A percentile compares a stretch with the other conserved stretches of the same genome.
These are phyloP conservation scores for Cercospora sp. DNA, from an alignment of 2,329 filamentous ascomycete species.

Conservation along the genomic window DNA sequence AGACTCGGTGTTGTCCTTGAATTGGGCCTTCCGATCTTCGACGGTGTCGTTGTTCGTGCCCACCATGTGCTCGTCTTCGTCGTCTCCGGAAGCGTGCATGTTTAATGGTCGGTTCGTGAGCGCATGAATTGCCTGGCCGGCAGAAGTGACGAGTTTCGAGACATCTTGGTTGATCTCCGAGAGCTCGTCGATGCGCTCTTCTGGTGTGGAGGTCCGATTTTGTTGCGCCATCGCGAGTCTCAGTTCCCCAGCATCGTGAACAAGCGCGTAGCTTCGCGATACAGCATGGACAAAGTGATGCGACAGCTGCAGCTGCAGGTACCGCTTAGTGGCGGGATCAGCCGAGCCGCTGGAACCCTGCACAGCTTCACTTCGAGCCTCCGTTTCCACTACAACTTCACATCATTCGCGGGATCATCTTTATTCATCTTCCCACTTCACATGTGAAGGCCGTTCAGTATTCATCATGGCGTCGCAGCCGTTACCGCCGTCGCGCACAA, in stretches of 20 bases:
- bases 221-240: constrained; percentile 13
- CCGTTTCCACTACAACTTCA: background rate
- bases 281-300: background rate
- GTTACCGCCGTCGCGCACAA: constrained; percentile 39
- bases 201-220: constrained; percentile 56
- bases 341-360: background rate
- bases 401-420: background rate
- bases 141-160: constrained; percentile 57
- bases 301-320: constrained; percentile 1
- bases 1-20: constrained; percentile 55
- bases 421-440: background rate
- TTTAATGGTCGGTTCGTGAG: constrained; percentile 54
- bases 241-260: background rate
- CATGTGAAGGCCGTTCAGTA: constrained; percentile 18
- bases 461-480: constrained; percentile 41
- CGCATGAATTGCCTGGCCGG: constrained; percentile 63
- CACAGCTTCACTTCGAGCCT: constrained; percentile 7
- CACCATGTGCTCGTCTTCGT: constrained; percentile 33
- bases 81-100: constrained; percentile 18
- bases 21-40: constrained; percentile 59
- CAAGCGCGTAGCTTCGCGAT: background rate
- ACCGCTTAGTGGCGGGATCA: background rate
- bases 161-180: constrained; percentile 70
- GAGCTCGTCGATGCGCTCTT: constrained; percentile 78
- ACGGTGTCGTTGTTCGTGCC: constrained; percentile 50